A percentile compares a stretch with the other conserved stretches of the same genome.
These are phyloP conservation scores for Vigna trinervia DNA, from an alignment of 306 rosid species.

Conservation along the genomic window DNA sequence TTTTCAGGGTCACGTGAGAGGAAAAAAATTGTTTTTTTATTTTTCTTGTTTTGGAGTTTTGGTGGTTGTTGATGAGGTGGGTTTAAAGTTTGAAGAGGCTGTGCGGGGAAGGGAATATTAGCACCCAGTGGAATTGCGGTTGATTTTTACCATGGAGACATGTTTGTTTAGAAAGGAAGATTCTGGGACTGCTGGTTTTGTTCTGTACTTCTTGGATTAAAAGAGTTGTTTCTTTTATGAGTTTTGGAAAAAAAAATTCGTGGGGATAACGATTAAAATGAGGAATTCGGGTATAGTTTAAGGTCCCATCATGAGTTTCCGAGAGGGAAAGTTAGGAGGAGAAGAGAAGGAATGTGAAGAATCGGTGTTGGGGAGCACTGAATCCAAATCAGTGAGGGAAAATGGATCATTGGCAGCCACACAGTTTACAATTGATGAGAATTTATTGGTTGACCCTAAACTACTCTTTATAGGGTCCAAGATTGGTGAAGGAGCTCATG, in stretches of 20 bases:
- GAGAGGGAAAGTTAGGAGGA: conserved; percentile 59
- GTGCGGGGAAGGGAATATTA: conserved; percentile 39
- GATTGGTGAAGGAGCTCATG: conserved; percentile 99
- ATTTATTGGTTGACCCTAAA: conserved; percentile 88
- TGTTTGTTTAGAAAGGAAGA: conserved; percentile 42
- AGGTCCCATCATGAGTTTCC: conserved; percentile 84
- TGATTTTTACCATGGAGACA: conserved; percentile 33
- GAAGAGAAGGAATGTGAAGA: conserved; percentile 54
- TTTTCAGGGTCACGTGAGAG: conserved; percentile 38
- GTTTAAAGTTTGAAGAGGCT: conserved; percentile 27
- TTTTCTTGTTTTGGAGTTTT: conserved; percentile 7
- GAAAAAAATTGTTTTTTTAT: conserved; percentile 25
- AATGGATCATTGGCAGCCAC: conserved; percentile 61
- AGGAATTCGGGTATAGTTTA: conserved; percentile 67
- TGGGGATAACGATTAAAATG: conserved; percentile 51
- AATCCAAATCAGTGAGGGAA: conserved; percentile 50
- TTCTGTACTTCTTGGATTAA: conserved; percentile 36
- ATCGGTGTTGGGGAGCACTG: conserved; percentile 47
- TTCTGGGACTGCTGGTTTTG: conserved; percentile 41
- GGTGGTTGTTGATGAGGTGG: conserved; percentile 17
- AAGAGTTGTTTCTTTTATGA: background rate
- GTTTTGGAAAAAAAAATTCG: background rate
- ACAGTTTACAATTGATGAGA: conserved; percentile 77
- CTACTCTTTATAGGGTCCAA: conserved; percentile 80
- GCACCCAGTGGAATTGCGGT: conserved; percentile 41